A percentile compares a stretch with the other conserved stretches of the same genome.
Evolutionary conservation across 306 rosid species (phyloP).

Genomic region (Echinosophora koreensis): DNA sequence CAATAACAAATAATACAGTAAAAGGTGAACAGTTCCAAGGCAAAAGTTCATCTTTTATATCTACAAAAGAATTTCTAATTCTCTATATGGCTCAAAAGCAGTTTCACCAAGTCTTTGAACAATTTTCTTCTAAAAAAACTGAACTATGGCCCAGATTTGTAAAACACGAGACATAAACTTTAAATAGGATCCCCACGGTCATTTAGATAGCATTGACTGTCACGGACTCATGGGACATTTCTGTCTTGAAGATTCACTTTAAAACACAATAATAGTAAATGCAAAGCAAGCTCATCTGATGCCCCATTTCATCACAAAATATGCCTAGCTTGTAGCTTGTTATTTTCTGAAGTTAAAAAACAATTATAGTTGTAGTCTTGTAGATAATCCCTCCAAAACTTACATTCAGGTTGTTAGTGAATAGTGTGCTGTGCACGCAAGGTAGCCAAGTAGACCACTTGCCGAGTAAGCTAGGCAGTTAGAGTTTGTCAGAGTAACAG

Average conservation of each 20-base stretch:
- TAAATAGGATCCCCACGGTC: neutral
- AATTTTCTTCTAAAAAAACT: neutral
- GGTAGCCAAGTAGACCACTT: too few species aligned
- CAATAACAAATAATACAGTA: neutral
- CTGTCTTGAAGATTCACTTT: constrained; percentile 12
- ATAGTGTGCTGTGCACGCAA: too few species aligned
- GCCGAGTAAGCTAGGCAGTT: too few species aligned
- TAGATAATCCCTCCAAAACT: neutral
- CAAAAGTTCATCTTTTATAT: constrained; percentile 5
- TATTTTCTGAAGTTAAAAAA: neutral
- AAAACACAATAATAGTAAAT: neutral
- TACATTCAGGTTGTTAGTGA: too few species aligned
- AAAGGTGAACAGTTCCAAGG: constrained; percentile 1
- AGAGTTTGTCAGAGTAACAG: too few species aligned
- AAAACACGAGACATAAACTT: neutral
- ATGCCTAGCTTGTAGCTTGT: neutral
- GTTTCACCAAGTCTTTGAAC: neutral
- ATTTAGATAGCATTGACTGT: neutral
- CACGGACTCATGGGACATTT: neutral
- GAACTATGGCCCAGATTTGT: neutral
- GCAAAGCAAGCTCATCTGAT: constrained; percentile 5
- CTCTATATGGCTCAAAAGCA: neutral
- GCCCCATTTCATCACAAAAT: constrained; percentile 8
- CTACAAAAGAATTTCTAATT: neutral
- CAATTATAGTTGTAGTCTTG: neutral